Base-by-base conservation (phyloP, 2,329 filamentous ascomycete genomes). In the Diaporthe sp. region DNA sequence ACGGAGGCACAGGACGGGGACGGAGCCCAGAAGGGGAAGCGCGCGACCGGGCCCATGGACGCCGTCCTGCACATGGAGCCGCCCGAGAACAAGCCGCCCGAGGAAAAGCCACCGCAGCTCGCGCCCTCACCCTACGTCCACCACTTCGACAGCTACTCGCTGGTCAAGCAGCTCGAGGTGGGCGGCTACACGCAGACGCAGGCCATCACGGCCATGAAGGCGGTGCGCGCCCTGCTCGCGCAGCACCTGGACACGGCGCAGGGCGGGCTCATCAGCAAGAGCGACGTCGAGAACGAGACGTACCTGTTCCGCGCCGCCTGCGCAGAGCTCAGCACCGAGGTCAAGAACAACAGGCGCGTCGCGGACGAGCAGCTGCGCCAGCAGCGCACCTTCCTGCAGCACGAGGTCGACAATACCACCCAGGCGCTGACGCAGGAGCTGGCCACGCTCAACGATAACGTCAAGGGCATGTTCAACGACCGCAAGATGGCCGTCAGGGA, bases 391-490 rank as follows among this genome's bases (percentile, higher is more conserved):
- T 92, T 96, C 66, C 84, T 99, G 77, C 95, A 98, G 85, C 96
- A 98, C 82, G 97, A 98, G 82, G 92, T 96, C n/a, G 97, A 99
- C 82, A 97, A 98, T 25, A 83, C 98, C 72, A 92, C 91, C 72
- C 97, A 98, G 85, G 90, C 92, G 64, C 87, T 98, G 74, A 94
- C 92, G 45, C 96, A 98, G 83, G 96, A 98, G 82, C 88, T 96
- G 35, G 85, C 92, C 72, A 93, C 90, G 45, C 86, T 98, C 75
- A 97, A 95, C 79, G 96, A 99, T 81, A 95, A 96, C 72, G 89
- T 98, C n/a, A 95, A 96, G 82, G 96, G 95, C 74, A 93, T 98
- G 89, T 98, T 98, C 82, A 96, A 98, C 81, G 96, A 99, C 82
- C 91, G 97, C 57, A 97, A 96, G 82, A 97, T 98, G 94, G 91